Percentiles rank a stretch among this genome's conserved stretches.
phyloP scores from a whole-genome alignment of 345 rosid species.

The Gossypium ekmanianum region DNA sequence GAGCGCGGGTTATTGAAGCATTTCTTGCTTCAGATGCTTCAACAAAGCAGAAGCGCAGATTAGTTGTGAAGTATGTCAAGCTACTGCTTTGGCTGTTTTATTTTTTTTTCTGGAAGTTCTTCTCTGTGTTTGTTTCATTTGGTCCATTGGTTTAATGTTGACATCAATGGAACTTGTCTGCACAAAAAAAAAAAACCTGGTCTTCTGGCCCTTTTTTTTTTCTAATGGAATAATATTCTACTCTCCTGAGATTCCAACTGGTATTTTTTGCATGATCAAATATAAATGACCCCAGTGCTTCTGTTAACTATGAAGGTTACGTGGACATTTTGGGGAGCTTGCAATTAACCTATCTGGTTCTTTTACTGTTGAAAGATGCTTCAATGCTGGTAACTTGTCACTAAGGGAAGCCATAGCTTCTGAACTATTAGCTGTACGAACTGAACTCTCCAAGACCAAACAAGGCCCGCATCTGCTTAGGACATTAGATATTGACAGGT shows the following conservation, averaged over 20 bases:
- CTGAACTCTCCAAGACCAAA: constrained; percentile 63
- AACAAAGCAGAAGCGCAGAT: constrained; percentile 63
- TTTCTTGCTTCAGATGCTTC: constrained; percentile 73
- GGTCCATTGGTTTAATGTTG: background rate
- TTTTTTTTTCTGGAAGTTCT: constrained; percentile 8
- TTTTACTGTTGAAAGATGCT: constrained; percentile 84
- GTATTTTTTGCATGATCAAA: background rate
- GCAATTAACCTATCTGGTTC: constrained; percentile 68
- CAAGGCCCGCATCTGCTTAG: constrained; percentile 81
- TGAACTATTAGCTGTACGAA: constrained; percentile 58
- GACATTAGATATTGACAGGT: constrained; percentile 80
- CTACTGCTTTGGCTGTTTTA: constrained; percentile 7
- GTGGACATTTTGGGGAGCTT: constrained; percentile 81
- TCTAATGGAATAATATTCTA: background rate
- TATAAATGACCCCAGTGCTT: background rate
- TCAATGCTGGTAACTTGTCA: constrained; percentile 58
- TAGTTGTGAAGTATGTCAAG: constrained; percentile 63
- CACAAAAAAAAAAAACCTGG: background rate
- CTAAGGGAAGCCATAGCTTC: constrained; percentile 67
- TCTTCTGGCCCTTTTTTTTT: background rate
- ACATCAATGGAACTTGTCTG: background rate
- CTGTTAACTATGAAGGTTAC: constrained; percentile 44
- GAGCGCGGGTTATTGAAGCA: constrained; percentile 86
- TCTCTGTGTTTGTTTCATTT: background rate
- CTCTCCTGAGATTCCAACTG: background rate